These are phyloP conservation scores for Vigna angularis DNA, from an alignment of 306 rosid genomes.

Conservation along the genomic window DNA sequence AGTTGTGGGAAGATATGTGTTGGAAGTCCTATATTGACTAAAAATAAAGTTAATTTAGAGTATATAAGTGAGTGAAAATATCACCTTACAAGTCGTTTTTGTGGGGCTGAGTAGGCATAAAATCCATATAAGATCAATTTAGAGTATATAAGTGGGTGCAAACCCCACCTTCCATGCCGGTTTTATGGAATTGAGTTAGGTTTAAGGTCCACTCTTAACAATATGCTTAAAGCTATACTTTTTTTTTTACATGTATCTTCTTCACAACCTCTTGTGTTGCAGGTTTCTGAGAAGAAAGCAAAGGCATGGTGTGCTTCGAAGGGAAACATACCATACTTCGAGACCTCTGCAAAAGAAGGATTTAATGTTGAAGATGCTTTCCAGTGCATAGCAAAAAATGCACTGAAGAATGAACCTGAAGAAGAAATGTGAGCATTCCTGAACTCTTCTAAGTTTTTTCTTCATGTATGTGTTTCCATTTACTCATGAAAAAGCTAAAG, in stretches of 20 bases:
- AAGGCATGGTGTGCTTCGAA: conserved; percentile 99
- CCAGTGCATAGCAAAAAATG: conserved; percentile 96
- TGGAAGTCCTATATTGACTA: too few relatives aligned
- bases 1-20: too few relatives aligned
- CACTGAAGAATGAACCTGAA: conserved; percentile 99
- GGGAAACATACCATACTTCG: conserved; percentile 98
- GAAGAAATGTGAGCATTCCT: conserved; percentile 83
- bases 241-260: neutral
- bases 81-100: too few relatives aligned
- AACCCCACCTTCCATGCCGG: too few relatives aligned
- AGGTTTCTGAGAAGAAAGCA: conserved; percentile 99
- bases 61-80: too few relatives aligned
- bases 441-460: neutral
- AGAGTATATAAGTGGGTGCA: too few relatives aligned
- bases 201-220: too few relatives aligned
- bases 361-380: conserved; percentile 97
- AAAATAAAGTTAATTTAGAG: too few relatives aligned
- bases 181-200: too few relatives aligned
- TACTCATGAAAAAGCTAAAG: conserved; percentile 3
- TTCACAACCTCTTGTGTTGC: conserved; percentile 33
- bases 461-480: neutral
- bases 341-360: conserved; percentile 99
- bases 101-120: too few relatives aligned
- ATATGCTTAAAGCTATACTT: neutral
- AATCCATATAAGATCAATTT: too few relatives aligned